Percentiles rank a stretch among this genome's conserved stretches.
Conservation (phyloP, 768 basidiomycete genomes). For the Boletus subparvulus region DNA sequence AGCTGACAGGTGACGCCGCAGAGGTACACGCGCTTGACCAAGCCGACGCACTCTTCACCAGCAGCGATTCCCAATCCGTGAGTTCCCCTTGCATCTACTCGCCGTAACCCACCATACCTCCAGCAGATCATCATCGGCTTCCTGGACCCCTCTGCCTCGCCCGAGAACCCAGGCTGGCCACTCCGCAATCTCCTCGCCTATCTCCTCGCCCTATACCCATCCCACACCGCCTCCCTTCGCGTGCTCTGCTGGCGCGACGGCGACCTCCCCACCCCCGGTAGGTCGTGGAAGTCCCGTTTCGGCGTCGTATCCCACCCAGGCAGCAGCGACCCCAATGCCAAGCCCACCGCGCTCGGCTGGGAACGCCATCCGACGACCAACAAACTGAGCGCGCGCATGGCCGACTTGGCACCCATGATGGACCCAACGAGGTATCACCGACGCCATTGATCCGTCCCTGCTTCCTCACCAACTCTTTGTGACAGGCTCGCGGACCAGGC, state of each 20-base stretch:
- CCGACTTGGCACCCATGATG: slow-evolving; percentile 95
- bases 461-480: neutral
- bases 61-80: slow-evolving; percentile 43
- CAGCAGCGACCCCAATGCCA: slow-evolving; percentile 14
- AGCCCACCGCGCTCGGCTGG: slow-evolving; percentile 86
- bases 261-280: slow-evolving; percentile 43
- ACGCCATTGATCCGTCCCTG: neutral
- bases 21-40: slow-evolving; percentile 56
- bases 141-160: slow-evolving; percentile 81
- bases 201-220: slow-evolving; percentile 60
- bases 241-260: slow-evolving; percentile 78
- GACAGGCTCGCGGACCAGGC: slow-evolving; percentile 89
- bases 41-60: slow-evolving; percentile 57
- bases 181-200: slow-evolving; percentile 89
- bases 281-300: slow-evolving; percentile 61
- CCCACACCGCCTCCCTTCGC: slow-evolving; percentile 47
- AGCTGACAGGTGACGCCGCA: slow-evolving; percentile 34
- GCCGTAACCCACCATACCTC: slow-evolving; percentile 18
- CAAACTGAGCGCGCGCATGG: slow-evolving; percentile 82
- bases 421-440: slow-evolving; percentile 70
- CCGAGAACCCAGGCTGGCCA: slow-evolving; percentile 84
- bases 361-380: slow-evolving; percentile 83
- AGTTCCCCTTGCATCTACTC: slow-evolving; percentile 15
- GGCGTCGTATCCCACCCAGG: slow-evolving; percentile 43
- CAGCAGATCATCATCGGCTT: slow-evolving; percentile 58